These are phyloP conservation scores for Dryas integrifolia DNA, from an alignment of 331 rosid genomes.

Conservation along the genomic window DNA sequence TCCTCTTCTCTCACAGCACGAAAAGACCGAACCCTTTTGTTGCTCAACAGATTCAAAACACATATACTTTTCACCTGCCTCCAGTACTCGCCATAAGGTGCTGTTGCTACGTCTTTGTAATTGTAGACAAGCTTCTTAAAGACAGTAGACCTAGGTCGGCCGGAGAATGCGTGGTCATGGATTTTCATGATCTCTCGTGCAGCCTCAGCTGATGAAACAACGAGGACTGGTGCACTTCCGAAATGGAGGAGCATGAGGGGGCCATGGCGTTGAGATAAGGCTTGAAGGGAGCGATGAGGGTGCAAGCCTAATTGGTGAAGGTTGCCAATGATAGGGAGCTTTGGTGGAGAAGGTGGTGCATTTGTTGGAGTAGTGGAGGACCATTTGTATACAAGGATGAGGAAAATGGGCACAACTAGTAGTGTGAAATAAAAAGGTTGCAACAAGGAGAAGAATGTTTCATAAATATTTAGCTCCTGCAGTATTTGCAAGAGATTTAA, in stretches of 20 bases:
- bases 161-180: slow-evolving; percentile 17
- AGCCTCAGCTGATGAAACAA: slow-evolving; percentile 13
- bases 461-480: background rate
- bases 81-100: slow-evolving; percentile 27
- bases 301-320: slow-evolving; percentile 24
- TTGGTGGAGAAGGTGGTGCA: slow-evolving; percentile 24
- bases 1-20: slow-evolving; percentile 25
- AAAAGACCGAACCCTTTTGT: slow-evolving; percentile 17
- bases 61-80: slow-evolving; percentile 15
- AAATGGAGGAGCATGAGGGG: slow-evolving; percentile 26
- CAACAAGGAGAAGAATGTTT: background rate
- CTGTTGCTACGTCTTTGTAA: slow-evolving; percentile 4
- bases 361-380: background rate
- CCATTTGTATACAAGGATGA: background rate
- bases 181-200: slow-evolving; percentile 2
- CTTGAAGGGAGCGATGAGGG: slow-evolving; percentile 14
- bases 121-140: background rate
- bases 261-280: slow-evolving; percentile 14
- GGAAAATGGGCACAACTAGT: background rate
- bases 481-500: too few species aligned
- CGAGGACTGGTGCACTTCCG: slow-evolving; percentile 7
- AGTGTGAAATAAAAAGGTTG: background rate
- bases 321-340: slow-evolving; percentile 23
- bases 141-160: slow-evolving; percentile 3
- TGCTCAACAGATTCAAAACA: slow-evolving; percentile 23